Percentiles rank a stretch among this genome's conserved stretches.
Conservation (phyloP, 306 rosid genomes). For the Carpinus fangiana region DNA sequence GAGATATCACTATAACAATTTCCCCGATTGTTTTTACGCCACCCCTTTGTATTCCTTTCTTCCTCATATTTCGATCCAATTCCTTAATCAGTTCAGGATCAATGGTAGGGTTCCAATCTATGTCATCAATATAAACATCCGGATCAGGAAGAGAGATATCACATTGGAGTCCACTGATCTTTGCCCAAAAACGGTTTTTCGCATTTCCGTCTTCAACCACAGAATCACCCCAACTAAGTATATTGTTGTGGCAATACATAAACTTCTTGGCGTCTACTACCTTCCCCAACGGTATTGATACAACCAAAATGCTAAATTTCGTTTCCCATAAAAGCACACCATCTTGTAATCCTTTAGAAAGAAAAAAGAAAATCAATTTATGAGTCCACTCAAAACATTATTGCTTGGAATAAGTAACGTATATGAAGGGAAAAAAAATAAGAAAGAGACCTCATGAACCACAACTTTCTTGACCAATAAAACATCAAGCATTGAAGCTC, state of each 20-base stretch:
- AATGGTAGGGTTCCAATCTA: slow-evolving; percentile 72
- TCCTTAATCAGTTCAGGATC: slow-evolving; percentile 69
- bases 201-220: slow-evolving; percentile 74
- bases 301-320: slow-evolving; percentile 58
- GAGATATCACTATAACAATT: slow-evolving; percentile 11
- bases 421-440: background rate
- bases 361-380: background rate
- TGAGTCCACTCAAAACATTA: background rate
- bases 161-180: slow-evolving; percentile 46
- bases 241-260: slow-evolving; percentile 44
- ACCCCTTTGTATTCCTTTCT: slow-evolving; percentile 28
- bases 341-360: slow-evolving; percentile 48
- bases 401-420: background rate
- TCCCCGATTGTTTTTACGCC: slow-evolving; percentile 32
- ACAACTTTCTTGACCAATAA: background rate
- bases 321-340: slow-evolving; percentile 92
- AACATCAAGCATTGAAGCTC: background rate
- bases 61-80: slow-evolving; percentile 49
- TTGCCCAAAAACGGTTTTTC: slow-evolving; percentile 63
- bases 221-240: slow-evolving; percentile 69
- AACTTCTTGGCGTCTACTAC: slow-evolving; percentile 54
- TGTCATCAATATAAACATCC: slow-evolving; percentile 51
- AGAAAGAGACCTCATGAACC: slow-evolving; percentile 11
- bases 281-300: slow-evolving; percentile 80
- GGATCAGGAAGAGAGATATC: slow-evolving; percentile 54